Evolutionary conservation across 2,329 filamentous ascomycete genomes (phyloP), one percentile per base, ranked within the genome.

Genomic region (Aureobasidium sp.): DNA sequence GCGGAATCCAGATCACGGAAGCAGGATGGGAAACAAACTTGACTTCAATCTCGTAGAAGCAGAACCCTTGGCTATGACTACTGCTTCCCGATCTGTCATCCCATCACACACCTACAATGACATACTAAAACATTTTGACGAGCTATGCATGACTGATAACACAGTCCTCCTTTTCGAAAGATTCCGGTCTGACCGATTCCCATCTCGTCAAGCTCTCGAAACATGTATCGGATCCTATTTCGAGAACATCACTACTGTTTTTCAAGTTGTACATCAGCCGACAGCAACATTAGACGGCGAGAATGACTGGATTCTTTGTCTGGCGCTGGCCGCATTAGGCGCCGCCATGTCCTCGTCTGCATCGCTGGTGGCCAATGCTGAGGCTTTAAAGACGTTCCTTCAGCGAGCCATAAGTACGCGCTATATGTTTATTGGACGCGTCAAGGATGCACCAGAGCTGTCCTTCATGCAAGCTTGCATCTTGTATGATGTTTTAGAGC

Each of bases 281-380:
- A 59, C 55, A 39, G n/a, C 43, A 5, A 24, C 13, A 3, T 12
- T 59, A 15, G 34, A 59, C 17, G 37, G 37, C 7, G 55, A 48
- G 3, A 34, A 37, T 7, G 55, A 59, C 34, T 59, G 55, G 55
- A 59, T 59, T 5, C 43, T 59, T 27, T 59, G 55, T 37, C 37
- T 59, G 20, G 55, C 55, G 15, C 37, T 59, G 43, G 44, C 55
- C 15, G 29, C 55, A 7, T 26, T 46, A 20, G 55, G 55, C 12
- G 55, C 55, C n/a, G 32, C 39, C 43, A 48, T 9, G 9, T 48
- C 55, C 13, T 59, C 55, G 0, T 48, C 41, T 10, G 43, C 20
- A 27, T 27, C 55, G 9, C 9, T 59, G 13, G 43, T 46, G 12
- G 39, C 55, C 43, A 59, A 59, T 20, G 44, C 32, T 27, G 55